phyloP scores from a whole-genome alignment of 768 basidiomycete species.

The Xerocomellus chrysenteron region DNA sequence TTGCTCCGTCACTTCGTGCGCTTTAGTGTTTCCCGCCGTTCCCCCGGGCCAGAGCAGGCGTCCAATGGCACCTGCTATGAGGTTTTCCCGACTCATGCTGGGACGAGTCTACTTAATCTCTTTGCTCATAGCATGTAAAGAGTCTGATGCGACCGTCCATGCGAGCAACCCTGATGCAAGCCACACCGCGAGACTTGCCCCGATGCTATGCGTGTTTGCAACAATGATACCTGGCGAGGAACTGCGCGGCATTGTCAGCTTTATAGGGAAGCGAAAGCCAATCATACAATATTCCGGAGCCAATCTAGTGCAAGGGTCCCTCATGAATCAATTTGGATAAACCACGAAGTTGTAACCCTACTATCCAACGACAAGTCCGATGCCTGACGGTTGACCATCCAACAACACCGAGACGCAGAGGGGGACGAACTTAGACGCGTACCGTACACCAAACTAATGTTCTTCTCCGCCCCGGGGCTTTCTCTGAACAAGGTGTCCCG shows the following conservation, averaged over 20 bases:
- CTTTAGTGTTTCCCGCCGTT: too few species aligned
- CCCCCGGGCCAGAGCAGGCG: too few species aligned
- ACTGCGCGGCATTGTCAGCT: slow-evolving; percentile 38
- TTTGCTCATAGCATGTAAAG: too few species aligned
- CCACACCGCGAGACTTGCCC: slow-evolving; percentile 88
- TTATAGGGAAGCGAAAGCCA: slow-evolving; percentile 15
- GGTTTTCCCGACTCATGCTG: too few species aligned
- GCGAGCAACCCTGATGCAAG: slow-evolving; percentile 75
- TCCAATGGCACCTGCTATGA: too few species aligned
- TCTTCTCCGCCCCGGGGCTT: slow-evolving; percentile 66
- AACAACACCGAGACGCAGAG: neutral
- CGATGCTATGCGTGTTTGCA: slow-evolving; percentile 85
- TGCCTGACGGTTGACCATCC: slow-evolving; percentile 46
- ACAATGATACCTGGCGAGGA: slow-evolving; percentile 92
- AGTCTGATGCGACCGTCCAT: slow-evolving; percentile 78
- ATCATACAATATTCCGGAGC: slow-evolving; percentile 89
- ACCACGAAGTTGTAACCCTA: slow-evolving; percentile 43
- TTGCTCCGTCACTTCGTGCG: too few species aligned
- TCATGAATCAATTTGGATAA: neutral
- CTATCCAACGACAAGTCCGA: slow-evolving; percentile 79
- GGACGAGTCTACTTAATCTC: too few species aligned
- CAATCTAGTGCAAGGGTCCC: slow-evolving; percentile 51
- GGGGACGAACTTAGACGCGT: slow-evolving; percentile 22
- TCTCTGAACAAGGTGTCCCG: slow-evolving; percentile 50
- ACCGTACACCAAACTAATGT: slow-evolving; percentile 76